Evolutionary conservation across 2,329 filamentous ascomycete species (phyloP).

Genomic region (Nothophoma quercina): DNA sequence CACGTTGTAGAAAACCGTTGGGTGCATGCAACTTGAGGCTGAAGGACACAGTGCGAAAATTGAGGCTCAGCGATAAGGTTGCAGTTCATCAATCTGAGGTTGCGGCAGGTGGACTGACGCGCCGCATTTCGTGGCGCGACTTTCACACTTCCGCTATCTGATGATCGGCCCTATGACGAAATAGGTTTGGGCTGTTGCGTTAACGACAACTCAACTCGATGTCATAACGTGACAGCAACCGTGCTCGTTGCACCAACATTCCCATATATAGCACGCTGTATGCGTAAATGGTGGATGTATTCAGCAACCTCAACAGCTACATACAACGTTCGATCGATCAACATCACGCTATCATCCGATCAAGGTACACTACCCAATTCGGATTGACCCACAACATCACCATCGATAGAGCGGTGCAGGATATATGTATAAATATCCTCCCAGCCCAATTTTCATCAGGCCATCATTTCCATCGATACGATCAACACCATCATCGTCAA

Average conservation of each 20-base stretch:
- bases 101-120: constrained; percentile 29
- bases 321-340: constrained; percentile 2
- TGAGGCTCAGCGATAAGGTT: constrained; percentile 19
- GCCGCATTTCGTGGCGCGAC: constrained; percentile 31
- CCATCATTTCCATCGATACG: constrained; percentile 10
- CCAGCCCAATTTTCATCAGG: constrained; percentile 13
- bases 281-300: background rate
- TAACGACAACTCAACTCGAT: constrained; percentile 12
- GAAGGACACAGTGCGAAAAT: background rate
- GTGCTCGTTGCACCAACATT: background rate
- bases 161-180: constrained; percentile 21
- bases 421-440: constrained; percentile 11
- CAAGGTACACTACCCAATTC: constrained; percentile 25
- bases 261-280: constrained; percentile 2
- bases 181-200: constrained; percentile 10
- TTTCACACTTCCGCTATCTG: constrained; percentile 27
- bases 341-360: constrained; percentile 14
- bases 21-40: background rate
- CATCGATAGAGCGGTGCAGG: constrained; percentile 9
- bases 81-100: background rate
- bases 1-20: background rate
- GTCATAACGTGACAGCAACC: constrained; percentile 25
- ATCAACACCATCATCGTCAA: constrained; percentile 7
- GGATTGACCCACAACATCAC: constrained; percentile 6
- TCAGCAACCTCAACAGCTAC: constrained; percentile 7